A percentile compares a stretch with the other conserved stretches of the same genome.
phyloP scores from a whole-genome alignment of 2,329 filamentous ascomycete genomes.

The Colletotrichum nymphaeae region DNA sequence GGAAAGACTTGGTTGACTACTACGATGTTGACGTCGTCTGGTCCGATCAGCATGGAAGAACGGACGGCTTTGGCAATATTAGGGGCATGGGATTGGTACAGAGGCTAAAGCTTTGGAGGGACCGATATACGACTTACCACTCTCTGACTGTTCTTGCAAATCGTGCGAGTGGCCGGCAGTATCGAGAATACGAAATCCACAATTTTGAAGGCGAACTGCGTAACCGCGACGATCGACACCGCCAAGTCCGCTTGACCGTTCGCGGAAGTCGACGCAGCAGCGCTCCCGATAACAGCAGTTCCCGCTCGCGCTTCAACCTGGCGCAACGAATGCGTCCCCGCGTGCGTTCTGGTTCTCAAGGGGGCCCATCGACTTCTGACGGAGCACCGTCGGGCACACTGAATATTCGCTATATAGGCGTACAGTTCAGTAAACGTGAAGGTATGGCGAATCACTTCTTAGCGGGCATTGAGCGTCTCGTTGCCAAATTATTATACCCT shows the following conservation, averaged over 20 bases:
- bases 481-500: not conserved
- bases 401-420: constrained; percentile 60
- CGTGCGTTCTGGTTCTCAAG: constrained; percentile 45
- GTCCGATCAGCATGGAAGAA: constrained; percentile 61
- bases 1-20: constrained; percentile 60
- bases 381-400: constrained; percentile 41
- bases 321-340: constrained; percentile 55
- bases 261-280: constrained; percentile 54
- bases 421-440: constrained; percentile 61
- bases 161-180: constrained; percentile 53
- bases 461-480: not conserved
- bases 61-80: constrained; percentile 61
- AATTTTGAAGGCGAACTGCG: constrained; percentile 59
- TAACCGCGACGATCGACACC: constrained; percentile 58
- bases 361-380: constrained; percentile 38
- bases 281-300: constrained; percentile 49
- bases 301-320: constrained; percentile 54
- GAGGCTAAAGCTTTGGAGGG: constrained; percentile 63
- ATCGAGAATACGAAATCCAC: constrained; percentile 60
- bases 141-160: constrained; percentile 61
- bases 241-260: constrained; percentile 56
- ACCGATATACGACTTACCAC: constrained; percentile 59
- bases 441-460: constrained; percentile 46
- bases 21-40: constrained; percentile 65
- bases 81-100: constrained; percentile 63